A percentile compares a stretch with the other conserved stretches of the same genome.
Conservation (phyloP, 176 grass and related monocot species). For the Lolium rigidum region DNA sequence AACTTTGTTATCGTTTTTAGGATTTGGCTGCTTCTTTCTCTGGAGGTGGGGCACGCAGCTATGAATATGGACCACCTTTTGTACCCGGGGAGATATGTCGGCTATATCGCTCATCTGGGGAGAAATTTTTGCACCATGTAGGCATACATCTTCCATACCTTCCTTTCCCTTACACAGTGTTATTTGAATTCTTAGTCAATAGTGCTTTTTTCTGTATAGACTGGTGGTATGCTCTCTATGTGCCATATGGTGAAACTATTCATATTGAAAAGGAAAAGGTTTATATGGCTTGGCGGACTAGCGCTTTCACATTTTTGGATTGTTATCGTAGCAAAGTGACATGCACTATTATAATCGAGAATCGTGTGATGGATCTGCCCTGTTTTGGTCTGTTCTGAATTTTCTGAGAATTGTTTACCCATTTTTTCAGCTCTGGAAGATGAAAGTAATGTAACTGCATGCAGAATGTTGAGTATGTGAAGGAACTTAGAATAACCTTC, state of each 20-base stretch:
- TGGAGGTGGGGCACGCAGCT: slow-evolving; percentile 74
- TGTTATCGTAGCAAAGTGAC: background rate
- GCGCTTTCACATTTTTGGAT: slow-evolving; percentile 27
- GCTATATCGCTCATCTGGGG: slow-evolving; percentile 86
- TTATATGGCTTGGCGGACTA: background rate
- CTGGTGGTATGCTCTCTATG: background rate
- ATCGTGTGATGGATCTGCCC: background rate
- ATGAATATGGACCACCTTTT: slow-evolving; percentile 92
- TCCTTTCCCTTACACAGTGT: slow-evolving; percentile 35
- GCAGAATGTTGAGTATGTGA: slow-evolving; percentile 15
- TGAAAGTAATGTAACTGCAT: slow-evolving; percentile 22
- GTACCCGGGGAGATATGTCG: slow-evolving; percentile 97
- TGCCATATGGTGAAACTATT: background rate
- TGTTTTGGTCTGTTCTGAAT: slow-evolving; percentile 3
- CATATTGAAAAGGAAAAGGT: slow-evolving; percentile 25
- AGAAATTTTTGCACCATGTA: slow-evolving; percentile 94
- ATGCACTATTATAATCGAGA: slow-evolving; percentile 16
- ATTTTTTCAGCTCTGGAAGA: slow-evolving; percentile 5
- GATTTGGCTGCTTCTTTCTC: slow-evolving; percentile 94
- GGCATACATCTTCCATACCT: slow-evolving; percentile 39
- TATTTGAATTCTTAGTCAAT: background rate
- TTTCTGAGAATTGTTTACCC: background rate
- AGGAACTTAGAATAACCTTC: slow-evolving; percentile 24
- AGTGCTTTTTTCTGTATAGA: slow-evolving; percentile 1
- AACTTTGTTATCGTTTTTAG: slow-evolving; percentile 49